Evolutionary conservation across 108 stramenopile genomes (phyloP), one percentile per base, ranked within the genome.

Genomic region (Pseudonitzschia multiseries): DNA sequence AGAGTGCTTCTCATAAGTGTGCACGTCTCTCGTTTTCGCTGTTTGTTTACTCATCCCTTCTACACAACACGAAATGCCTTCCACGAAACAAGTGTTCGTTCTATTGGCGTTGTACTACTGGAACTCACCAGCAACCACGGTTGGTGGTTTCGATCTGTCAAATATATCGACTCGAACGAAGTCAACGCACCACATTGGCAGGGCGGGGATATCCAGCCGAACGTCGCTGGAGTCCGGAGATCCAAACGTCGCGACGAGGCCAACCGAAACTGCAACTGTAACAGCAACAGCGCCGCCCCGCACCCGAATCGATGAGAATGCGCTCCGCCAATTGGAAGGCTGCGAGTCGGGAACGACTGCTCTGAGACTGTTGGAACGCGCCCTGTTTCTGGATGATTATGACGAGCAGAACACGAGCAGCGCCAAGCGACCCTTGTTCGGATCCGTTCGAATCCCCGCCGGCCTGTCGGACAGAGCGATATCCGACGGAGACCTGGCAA

Each of bases 401-500:
- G 62, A 63, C 31, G 54, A 79, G 44, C 31, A 65, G 24, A 24
- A 8, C 12, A 24, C 24, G 61, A 62, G 28, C 20, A 44, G 33
- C 24, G 46, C 53, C 29, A 66, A 76, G 6, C 18, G 18, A 6
- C 57, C 81, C 44, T 72, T 91, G 18, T 94, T 84, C 57, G 73
- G 80, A 57, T 87, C 86, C 41, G 62, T 90, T 8, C 51, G 56
- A 24, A 91, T 94, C 28, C 89, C 89, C 15, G 76, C 69, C 26
- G 86, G 87, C 51, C 78, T 88, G 0, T 90, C 90, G 12, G 77
- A 80, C 18, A 77, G 83, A 26, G 72, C 76, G 22, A 84, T 94
- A 63, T 88, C 87, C 40, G 91, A 94, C 84, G 90, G 88, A n/a
- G 93, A 94, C 68, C 72, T 94, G 33, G 86, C 91, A 4, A 80